A percentile compares a stretch with the other conserved stretches of the same genome.
phyloP scores from a whole-genome alignment of 371 early-diverging fungal genomes.

The Dentiscutata heterogama region DNA sequence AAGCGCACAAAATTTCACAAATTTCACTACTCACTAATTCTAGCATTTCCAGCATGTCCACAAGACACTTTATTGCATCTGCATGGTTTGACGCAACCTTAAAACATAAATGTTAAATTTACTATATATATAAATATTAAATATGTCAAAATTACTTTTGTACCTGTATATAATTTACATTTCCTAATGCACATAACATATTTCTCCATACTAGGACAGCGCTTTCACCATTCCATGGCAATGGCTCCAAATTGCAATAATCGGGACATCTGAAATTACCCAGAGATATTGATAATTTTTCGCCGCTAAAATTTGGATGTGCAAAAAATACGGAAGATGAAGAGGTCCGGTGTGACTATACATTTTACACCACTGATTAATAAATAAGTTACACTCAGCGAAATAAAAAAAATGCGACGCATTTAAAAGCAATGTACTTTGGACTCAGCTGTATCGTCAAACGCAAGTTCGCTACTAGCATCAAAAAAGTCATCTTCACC shows the following conservation, averaged over 20 bases:
- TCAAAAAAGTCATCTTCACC: slow-evolving; percentile 51
- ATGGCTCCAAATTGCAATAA: slow-evolving; percentile 39
- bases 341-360: slow-evolving; percentile 26
- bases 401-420: not conserved
- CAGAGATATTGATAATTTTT: slow-evolving; percentile 51
- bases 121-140: not conserved
- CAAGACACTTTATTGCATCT: slow-evolving; percentile 75
- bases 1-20: slow-evolving; percentile 3
- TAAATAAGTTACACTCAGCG: not conserved
- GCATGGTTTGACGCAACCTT: slow-evolving; percentile 64
- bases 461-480: slow-evolving; percentile 40
- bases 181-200: slow-evolving; percentile 75
- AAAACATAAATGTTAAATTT: slow-evolving; percentile 7
- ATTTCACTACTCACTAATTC: slow-evolving; percentile 54
- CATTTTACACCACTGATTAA: not conserved
- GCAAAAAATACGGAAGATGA: not conserved
- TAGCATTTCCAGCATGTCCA: slow-evolving; percentile 75
- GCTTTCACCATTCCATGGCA: slow-evolving; percentile 55
- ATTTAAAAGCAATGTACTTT: slow-evolving; percentile 48
- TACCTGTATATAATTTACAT: slow-evolving; percentile 68
- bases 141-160: not conserved
- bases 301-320: slow-evolving; percentile 44
- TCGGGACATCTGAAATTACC: slow-evolving; percentile 52
- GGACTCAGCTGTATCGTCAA: slow-evolving; percentile 47
- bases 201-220: slow-evolving; percentile 73